These are phyloP conservation scores for Botrytis medusae DNA, from an alignment of 2,329 filamentous ascomycete species.

Conservation along the genomic window DNA sequence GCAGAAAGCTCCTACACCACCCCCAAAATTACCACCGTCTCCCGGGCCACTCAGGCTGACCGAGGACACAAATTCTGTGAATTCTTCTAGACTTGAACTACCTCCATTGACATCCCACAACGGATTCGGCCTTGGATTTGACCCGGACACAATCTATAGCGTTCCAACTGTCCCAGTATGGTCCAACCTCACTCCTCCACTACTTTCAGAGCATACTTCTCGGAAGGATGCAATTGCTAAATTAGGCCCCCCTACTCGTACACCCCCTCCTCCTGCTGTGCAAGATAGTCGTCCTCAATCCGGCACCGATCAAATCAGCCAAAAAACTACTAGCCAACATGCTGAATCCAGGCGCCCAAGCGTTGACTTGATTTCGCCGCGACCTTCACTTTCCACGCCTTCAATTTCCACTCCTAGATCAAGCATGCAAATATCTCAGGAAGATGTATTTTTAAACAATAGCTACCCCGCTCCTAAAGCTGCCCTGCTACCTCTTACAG, in stretches of 20 bases:
- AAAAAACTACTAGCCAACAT: constrained; percentile 29
- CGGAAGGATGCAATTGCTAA: constrained; percentile 21
- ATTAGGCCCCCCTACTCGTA: constrained; percentile 15
- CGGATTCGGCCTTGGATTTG: constrained; percentile 31
- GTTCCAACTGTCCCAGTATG: constrained; percentile 28
- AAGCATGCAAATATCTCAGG: constrained; percentile 21
- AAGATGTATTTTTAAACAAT: constrained; percentile 12
- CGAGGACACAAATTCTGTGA: constrained; percentile 20
- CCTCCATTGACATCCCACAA: constrained; percentile 32
- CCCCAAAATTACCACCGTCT: constrained; percentile 42
- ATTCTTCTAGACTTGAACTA: constrained; percentile 28
- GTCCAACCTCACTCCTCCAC: constrained; percentile 33
- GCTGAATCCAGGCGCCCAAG: constrained; percentile 37
- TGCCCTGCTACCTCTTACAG: constrained; percentile 21
- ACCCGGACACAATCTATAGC: constrained; percentile 26
- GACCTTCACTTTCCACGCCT: constrained; percentile 37
- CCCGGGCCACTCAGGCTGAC: constrained; percentile 28
- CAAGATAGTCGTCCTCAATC: constrained; percentile 23
- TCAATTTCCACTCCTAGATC: constrained; percentile 29
- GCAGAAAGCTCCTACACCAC: constrained; percentile 43
- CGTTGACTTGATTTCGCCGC: constrained; percentile 37
- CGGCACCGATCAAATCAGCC: constrained; percentile 35
- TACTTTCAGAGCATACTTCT: constrained; percentile 24
- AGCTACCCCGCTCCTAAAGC: constrained; percentile 6
- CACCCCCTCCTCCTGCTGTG: constrained; percentile 15